A percentile compares a stretch with the other conserved stretches of the same genome.
These are phyloP conservation scores for Salvia splendens DNA, from an alignment of 257 asterid species.

Conservation along the genomic window DNA sequence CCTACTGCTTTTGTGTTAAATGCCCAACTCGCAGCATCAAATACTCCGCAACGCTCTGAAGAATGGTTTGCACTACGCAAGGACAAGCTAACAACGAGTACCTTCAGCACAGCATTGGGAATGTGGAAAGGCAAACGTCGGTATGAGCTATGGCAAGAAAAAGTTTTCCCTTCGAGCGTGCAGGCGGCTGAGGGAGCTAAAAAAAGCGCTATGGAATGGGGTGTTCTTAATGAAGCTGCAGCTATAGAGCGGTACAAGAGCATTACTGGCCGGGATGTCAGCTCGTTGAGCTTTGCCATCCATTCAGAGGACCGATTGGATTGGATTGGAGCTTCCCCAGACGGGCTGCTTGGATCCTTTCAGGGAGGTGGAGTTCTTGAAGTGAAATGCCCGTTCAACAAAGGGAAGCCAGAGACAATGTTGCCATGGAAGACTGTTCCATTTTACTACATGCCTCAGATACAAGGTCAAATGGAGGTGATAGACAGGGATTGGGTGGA, in stretches of 20 bases:
- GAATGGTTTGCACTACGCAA: conserved; percentile 97
- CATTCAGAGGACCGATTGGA: conserved; percentile 65
- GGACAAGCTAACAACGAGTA: conserved; percentile 89
- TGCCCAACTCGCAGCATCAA: conserved; percentile 53
- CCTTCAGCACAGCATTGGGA: conserved; percentile 92
- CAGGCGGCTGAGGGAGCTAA: conserved; percentile 38
- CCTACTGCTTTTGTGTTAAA: conserved; percentile 43
- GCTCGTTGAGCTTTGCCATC: conserved; percentile 69
- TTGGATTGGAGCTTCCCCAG: conserved; percentile 98
- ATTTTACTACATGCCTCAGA: conserved; percentile 95
- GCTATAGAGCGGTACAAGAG: conserved; percentile 85
- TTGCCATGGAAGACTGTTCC: conserved; percentile 84
- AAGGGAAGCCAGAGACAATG: conserved; percentile 80
- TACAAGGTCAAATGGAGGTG: conserved; percentile 98
- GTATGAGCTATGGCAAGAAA: conserved; percentile 82
- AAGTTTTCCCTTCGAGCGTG: conserved; percentile 53
- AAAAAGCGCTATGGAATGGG: conserved; percentile 89
- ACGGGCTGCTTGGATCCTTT: conserved; percentile 68
- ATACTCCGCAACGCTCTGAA: conserved; percentile 83
- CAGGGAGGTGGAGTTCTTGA: conserved; percentile 85
- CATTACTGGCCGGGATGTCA: conserved; percentile 82
- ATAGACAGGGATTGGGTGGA: conserved; percentile 92
- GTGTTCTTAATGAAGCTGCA: conserved; percentile 72
- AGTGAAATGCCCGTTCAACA: conserved; percentile 94
- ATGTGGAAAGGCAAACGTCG: conserved; percentile 92